Evolutionary conservation across 1,284 basidiomycete genomes (phyloP).

Genomic region (Fomitopsis betulina): DNA sequence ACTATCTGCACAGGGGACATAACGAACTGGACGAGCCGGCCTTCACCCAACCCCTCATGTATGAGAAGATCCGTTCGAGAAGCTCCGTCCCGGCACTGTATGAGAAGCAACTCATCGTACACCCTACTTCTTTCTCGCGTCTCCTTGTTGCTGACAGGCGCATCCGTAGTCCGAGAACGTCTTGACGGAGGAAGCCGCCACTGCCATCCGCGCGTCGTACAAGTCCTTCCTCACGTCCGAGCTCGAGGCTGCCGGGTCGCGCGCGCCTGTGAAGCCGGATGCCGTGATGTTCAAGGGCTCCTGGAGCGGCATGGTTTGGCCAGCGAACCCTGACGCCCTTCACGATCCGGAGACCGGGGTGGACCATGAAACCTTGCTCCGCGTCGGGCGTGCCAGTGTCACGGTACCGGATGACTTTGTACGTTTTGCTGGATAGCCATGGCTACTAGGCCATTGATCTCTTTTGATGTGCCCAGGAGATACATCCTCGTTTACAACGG

Average conservation of each 20-base stretch:
- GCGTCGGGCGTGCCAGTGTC: constrained; percentile 69
- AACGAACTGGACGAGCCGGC: constrained; percentile 90
- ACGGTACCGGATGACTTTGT: constrained; percentile 73
- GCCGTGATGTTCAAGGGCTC: constrained; percentile 51
- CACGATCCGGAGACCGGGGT: constrained; percentile 70
- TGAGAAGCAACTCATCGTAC: constrained; percentile 71
- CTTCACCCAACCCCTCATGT: constrained; percentile 89
- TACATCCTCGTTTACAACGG: constrained; percentile 74
- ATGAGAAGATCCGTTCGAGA: constrained; percentile 74
- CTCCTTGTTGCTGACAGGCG: neutral
- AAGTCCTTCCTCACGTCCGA: constrained; percentile 58
- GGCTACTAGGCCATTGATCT: neutral
- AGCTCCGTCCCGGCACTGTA: constrained; percentile 80
- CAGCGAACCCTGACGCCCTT: constrained; percentile 47
- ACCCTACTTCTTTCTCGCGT: neutral
- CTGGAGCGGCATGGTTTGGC: constrained; percentile 76
- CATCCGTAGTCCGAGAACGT: constrained; percentile 47
- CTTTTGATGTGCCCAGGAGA: constrained; percentile 41
- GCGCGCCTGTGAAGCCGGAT: constrained; percentile 37
- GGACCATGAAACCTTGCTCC: constrained; percentile 40
- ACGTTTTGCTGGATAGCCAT: constrained; percentile 24
- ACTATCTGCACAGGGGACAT: constrained; percentile 51
- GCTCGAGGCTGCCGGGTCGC: constrained; percentile 46
- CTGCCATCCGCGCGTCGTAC: constrained; percentile 49
- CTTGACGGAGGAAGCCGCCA: constrained; percentile 46